Evolutionary conservation across 2,329 filamentous ascomycete genomes (phyloP), one percentile per base, ranked within the genome.

Genomic region (Paecilomyces dactylethromorphus): DNA sequence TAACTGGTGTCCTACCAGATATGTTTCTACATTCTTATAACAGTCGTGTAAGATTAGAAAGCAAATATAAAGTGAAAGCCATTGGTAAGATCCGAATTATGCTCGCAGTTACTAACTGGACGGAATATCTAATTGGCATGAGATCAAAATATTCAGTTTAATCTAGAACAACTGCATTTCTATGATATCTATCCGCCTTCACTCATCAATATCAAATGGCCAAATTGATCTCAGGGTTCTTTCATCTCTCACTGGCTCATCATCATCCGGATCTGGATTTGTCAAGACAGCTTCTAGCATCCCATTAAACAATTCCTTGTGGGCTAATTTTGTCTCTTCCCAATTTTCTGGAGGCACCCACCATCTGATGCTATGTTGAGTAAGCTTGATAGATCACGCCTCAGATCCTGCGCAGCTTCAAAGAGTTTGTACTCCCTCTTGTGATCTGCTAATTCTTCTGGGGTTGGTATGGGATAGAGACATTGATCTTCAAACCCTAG

Each of bases 401-500:
- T 69, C 56, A 74, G 58, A 58, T 71, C 59, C 21, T 74, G 66
- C 29, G 68, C 66, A n/a, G 68, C 69, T 60, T 69, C 67, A 63
- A 75, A 73, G 58, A 63, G 57, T 58, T 60, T 65, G 59, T 72
- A 72, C 26, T 72, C 63, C 60, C 68, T 68, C 55, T 63, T 33
- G 58, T 74, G 72, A 21, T 60, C 29, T 32, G 56, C 61, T n/a
- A 68, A 18, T 58, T 71, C 69, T 49, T 71, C 62, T 24, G 63
- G 58, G 31, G 56, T 55, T n/a, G 67, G 70, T 59, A 68, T 21
- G 50, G 62, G 53, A 63, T 68, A 74, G 26, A 58, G 73, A 68
- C 70, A 76, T 49, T 63, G 61, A 21, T 64, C 70, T 53, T 60
- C 51, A 57, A 79, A 65, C 15, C 76, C 76, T 58, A 79, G 71